A percentile compares a stretch with the other conserved stretches of the same genome.
Evolutionary conservation across 139 green algal genomes (phyloP).

Genomic region (Asterochloris erici): DNA sequence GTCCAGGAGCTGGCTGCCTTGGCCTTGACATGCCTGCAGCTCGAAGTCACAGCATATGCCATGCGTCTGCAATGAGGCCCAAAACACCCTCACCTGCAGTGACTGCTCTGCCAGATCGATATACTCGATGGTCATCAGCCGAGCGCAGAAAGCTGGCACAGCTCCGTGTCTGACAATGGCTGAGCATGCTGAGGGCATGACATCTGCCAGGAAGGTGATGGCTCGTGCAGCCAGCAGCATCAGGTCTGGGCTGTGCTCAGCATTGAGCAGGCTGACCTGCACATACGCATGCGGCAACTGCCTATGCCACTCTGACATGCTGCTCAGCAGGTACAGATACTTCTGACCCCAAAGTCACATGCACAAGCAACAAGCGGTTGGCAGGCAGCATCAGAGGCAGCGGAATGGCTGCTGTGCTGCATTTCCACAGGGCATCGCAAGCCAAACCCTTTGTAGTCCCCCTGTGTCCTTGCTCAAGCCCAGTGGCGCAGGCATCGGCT

Average conservation of each 20-base stretch:
- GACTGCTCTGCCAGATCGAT: slow-evolving; percentile 97
- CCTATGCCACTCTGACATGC: not conserved
- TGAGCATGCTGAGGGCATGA: slow-evolving; percentile 65
- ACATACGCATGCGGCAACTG: not conserved
- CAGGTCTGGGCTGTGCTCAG: slow-evolving; percentile 89
- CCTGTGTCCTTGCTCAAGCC: too few species aligned
- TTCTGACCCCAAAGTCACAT: too few species aligned
- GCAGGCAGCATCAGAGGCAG: too few species aligned
- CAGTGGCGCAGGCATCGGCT: too few species aligned
- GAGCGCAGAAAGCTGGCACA: slow-evolving; percentile 73
- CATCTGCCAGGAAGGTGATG: slow-evolving; percentile 90
- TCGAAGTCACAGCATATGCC: too few species aligned
- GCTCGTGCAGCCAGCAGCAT: slow-evolving; percentile 92
- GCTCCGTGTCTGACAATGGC: slow-evolving; percentile 87
- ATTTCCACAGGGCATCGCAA: too few species aligned
- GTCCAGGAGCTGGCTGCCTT: too few species aligned
- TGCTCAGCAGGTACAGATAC: not conserved
- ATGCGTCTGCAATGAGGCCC: too few species aligned
- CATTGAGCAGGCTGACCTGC: slow-evolving; percentile 74
- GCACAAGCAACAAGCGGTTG: too few species aligned
- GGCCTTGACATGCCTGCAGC: too few species aligned
- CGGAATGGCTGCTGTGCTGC: too few species aligned
- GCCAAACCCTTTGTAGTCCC: too few species aligned
- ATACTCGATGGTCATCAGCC: slow-evolving; percentile 95
- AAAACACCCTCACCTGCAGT: slow-evolving; percentile 48